phyloP scores from a whole-genome alignment of 176 grass and related monocot species.

The Paspalum notatum region DNA sequence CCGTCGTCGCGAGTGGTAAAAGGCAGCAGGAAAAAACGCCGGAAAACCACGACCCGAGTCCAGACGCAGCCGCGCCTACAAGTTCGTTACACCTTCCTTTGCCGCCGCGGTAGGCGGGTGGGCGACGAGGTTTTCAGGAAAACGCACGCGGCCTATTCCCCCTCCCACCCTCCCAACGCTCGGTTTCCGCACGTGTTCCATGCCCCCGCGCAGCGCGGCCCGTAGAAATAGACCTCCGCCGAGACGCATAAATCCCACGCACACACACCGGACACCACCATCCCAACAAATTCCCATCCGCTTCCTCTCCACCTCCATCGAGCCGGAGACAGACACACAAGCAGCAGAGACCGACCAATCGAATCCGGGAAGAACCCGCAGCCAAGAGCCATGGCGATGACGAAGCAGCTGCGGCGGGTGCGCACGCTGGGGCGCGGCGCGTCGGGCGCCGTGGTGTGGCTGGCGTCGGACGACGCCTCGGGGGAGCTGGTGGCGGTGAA shows the following conservation, averaged over 20 bases:
- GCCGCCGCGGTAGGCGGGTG: constrained; percentile 9
- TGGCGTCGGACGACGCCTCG: constrained; percentile 48
- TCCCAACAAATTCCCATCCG: neutral
- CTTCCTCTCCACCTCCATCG: neutral
- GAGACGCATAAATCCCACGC: neutral
- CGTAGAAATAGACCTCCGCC: constrained; percentile 34
- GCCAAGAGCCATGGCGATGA: neutral
- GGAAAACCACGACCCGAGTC: neutral
- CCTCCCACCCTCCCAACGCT: neutral
- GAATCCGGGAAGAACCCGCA: neutral
- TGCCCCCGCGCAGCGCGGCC: neutral
- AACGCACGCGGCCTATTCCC: constrained; percentile 36
- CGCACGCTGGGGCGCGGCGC: constrained; percentile 68
- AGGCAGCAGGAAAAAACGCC: constrained; percentile 19
- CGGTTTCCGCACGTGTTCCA: constrained; percentile 47
- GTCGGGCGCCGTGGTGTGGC: constrained; percentile 64
- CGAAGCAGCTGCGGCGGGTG: constrained; percentile 44
- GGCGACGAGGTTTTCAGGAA: neutral
- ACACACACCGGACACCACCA: neutral
- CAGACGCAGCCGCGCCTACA: constrained; percentile 11
- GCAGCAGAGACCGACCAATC: neutral
- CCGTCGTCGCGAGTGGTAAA: neutral
- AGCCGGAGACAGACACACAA: too few relatives aligned
- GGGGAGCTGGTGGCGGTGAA: constrained; percentile 72
- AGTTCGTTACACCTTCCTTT: constrained; percentile 49